These are phyloP conservation scores for Babesia ovis DNA, from an alignment of 169 alveolate genomes.

Conservation along the genomic window DNA sequence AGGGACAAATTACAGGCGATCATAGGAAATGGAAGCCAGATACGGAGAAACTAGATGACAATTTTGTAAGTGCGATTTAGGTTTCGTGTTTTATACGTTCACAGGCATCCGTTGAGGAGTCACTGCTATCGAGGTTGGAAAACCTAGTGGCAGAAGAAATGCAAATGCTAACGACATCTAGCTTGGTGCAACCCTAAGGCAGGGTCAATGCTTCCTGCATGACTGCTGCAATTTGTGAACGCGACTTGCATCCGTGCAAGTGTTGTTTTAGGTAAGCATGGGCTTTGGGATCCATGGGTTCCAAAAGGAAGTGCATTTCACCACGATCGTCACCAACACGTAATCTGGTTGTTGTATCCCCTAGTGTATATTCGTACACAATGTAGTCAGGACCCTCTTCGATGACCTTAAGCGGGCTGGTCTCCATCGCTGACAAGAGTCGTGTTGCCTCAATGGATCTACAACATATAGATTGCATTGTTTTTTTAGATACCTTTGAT, in stretches of 20 bases:
- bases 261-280: conserved; percentile 13
- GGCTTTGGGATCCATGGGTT: conserved; percentile 22
- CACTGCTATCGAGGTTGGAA: conserved; percentile 46
- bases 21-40: neutral
- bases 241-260: conserved; percentile 24
- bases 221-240: conserved; percentile 33
- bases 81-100: too few species aligned
- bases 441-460: neutral
- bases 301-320: conserved; percentile 9
- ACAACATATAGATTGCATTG: neutral
- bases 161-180: conserved; percentile 33
- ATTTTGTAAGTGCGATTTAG: neutral
- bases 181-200: neutral
- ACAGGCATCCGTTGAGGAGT: conserved; percentile 37
- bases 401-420: conserved; percentile 26
- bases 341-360: neutral
- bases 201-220: conserved; percentile 36
- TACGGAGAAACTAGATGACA: neutral
- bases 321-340: conserved; percentile 18
- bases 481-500: neutral
- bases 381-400: conserved; percentile 28
- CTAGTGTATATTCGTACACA: conserved; percentile 27
- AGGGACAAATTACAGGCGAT: neutral
- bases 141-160: conserved; percentile 48
- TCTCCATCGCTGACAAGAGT: conserved; percentile 14